phyloP scores from a whole-genome alignment of 73 alveolate genomes.

The Durusdinium trenchii region DNA sequence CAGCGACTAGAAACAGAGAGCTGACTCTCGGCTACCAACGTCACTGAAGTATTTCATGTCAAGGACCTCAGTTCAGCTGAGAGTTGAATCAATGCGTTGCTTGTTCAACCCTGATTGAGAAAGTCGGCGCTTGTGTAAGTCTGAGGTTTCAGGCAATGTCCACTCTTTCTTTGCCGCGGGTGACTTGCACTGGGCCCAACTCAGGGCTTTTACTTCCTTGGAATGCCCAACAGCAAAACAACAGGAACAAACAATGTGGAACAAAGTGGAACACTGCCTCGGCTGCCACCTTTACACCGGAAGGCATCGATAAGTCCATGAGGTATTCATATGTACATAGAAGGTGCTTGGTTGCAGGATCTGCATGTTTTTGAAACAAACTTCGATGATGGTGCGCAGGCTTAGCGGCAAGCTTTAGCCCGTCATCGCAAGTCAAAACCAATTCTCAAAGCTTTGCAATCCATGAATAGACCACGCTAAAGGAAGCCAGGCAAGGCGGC shows the following conservation, averaged over 20 bases:
- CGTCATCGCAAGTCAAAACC: too few species aligned
- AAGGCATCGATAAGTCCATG: neutral
- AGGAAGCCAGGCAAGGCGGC: too few species aligned
- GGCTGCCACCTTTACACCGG: neutral
- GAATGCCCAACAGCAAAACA: neutral
- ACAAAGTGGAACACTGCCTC: neutral
- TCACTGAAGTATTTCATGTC: conserved; percentile 46
- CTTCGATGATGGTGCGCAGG: too few species aligned
- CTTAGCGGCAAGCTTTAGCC: too few species aligned
- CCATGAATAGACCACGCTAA: too few species aligned
- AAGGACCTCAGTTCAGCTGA: conserved; percentile 28
- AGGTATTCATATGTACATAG: too few species aligned
- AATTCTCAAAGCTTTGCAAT: too few species aligned
- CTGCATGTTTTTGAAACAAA: too few species aligned
- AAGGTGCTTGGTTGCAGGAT: too few species aligned
- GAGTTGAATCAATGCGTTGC: neutral
- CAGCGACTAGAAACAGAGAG: neutral
- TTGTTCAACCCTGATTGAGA: neutral
- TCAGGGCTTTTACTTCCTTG: conserved; percentile 64
- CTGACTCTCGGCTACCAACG: neutral
- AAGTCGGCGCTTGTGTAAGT: neutral
- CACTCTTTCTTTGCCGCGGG: conserved; percentile 6
- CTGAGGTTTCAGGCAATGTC: conserved; percentile 27
- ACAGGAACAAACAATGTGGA: neutral
- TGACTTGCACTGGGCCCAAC: conserved; percentile 85